Conservation (phyloP, 495 filamentous ascomycete genomes). For the Penicillium ochrochloron region DNA sequence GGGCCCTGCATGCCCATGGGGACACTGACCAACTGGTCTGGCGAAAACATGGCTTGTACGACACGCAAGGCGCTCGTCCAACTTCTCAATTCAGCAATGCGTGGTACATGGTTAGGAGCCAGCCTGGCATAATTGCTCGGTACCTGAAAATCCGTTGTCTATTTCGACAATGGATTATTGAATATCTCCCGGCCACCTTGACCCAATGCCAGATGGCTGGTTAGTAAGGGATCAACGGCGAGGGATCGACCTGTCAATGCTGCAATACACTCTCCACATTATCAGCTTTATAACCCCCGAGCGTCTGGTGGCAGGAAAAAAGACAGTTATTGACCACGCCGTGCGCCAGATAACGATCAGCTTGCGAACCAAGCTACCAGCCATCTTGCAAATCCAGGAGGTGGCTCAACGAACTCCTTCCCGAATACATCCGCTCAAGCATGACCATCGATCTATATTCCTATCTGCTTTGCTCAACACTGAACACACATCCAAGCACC, state of each 20-base stretch:
- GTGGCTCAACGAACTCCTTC: not conserved
- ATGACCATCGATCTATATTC: not conserved
- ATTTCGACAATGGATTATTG: constrained; percentile 26
- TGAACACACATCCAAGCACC: not conserved
- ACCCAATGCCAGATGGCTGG: constrained; percentile 11
- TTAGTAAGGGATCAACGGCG: not conserved
- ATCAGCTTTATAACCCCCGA: not conserved
- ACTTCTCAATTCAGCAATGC: not conserved
- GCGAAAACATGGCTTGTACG: not conserved
- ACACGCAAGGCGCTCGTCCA: constrained; percentile 1
- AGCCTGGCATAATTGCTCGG: not conserved
- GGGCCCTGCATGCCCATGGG: not conserved
- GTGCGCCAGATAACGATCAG: not conserved
- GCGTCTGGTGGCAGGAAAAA: not conserved
- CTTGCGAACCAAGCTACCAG: constrained; percentile 1
- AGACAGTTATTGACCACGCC: not conserved
- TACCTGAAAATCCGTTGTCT: not conserved
- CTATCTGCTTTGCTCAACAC: not conserved
- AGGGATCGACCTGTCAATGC: constrained; percentile 21
- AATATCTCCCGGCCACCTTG: constrained; percentile 24
- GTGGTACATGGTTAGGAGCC: not conserved
- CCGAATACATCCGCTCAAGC: not conserved
- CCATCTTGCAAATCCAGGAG: constrained; percentile 4
- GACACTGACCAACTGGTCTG: not conserved
- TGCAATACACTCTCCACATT: not conserved